Evolutionary conservation across 1,284 basidiomycete genomes (phyloP), one percentile per base, ranked within the genome.

Genomic region (Termitomyces sp.): DNA sequence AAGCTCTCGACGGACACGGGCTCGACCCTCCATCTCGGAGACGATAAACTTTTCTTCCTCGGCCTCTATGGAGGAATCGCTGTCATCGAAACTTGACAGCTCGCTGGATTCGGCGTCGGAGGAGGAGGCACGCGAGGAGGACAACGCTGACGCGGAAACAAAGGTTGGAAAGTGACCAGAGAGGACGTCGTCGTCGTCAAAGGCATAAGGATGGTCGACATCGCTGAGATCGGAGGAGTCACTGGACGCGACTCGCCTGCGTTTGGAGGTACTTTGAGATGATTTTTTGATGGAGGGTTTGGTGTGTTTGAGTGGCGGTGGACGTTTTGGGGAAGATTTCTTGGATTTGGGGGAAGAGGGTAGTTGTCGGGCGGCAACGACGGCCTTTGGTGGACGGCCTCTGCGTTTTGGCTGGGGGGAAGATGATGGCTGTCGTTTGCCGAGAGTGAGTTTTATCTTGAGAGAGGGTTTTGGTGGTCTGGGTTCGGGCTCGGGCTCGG

Each of bases 361-460:
- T n/a, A n/a, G n/a, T n/a, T 24, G 21, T 24, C 21, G 60, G 30
- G 59, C 55, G 34, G 66, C 55, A 11, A 55, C 57, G 53, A 63
- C 49, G 13, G 71, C 64, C 63, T 81, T 88, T 53, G 76, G 71
- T 6, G 80, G 80, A 38, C 82, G 76, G 40, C 80, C 78, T 60
- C 75, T 74, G 58, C 78, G 77, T 64, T 80, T 83, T 53, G 71
- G 72, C 18, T 45, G 40, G 56, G 52, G 60, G 56, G 57, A 55
- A n/a, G n/a, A n/a, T n/a, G n/a, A n/a, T n/a, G n/a, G n/a, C n/a
- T n/a, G n/a, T 60, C 64, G 67, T 63, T 73, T 78, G 62, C 65
- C 70, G 46, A 78, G 72, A 39, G 82, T 83, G 53, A 90, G 79
- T 68, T 83, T 87, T 71, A 90, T 90, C 74, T 89, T 90, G 62